Evolutionary conservation across 2,329 filamentous ascomycete genomes (phyloP).

Genomic region (Botryotinia narcissicola): DNA sequence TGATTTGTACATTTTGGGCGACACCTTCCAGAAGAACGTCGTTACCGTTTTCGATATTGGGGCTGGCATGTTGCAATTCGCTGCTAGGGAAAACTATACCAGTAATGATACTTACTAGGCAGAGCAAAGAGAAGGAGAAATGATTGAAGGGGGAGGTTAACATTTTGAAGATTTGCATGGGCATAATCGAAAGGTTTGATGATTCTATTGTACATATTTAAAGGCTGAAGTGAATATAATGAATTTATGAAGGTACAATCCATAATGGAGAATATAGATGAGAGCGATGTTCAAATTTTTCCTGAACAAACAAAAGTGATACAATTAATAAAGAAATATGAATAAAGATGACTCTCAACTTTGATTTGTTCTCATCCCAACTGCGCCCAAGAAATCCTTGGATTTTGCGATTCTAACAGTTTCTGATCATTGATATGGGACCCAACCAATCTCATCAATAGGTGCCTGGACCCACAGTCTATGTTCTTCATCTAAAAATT

Average conservation of each 20-base stretch:
- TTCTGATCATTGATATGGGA: slow-evolving; percentile 11
- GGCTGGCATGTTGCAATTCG: slow-evolving; percentile 47
- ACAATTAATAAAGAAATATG: neutral
- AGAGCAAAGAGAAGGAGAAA: neutral
- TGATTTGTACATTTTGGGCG: slow-evolving; percentile 44
- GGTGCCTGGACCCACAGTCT: slow-evolving; percentile 37
- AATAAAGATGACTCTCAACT: neutral
- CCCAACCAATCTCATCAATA: slow-evolving; percentile 29
- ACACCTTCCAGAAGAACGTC: slow-evolving; percentile 50
- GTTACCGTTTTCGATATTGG: slow-evolving; percentile 51
- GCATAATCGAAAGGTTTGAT: neutral
- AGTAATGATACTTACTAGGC: slow-evolving; percentile 19
- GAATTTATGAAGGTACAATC: neutral
- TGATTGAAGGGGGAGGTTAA: neutral
- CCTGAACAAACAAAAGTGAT: neutral
- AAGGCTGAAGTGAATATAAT: neutral
- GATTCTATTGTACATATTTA: neutral
- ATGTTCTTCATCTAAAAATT: slow-evolving; percentile 39
- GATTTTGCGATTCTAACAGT: neutral
- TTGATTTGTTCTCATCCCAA: neutral
- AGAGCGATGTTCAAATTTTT: neutral
- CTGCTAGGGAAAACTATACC: slow-evolving; percentile 35
- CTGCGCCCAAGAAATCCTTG: neutral
- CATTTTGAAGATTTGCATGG: neutral
- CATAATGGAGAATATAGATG: neutral